Conservation (phyloP, 2,329 filamentous ascomycete genomes). For the Clarireedia homoeocarpa region DNA sequence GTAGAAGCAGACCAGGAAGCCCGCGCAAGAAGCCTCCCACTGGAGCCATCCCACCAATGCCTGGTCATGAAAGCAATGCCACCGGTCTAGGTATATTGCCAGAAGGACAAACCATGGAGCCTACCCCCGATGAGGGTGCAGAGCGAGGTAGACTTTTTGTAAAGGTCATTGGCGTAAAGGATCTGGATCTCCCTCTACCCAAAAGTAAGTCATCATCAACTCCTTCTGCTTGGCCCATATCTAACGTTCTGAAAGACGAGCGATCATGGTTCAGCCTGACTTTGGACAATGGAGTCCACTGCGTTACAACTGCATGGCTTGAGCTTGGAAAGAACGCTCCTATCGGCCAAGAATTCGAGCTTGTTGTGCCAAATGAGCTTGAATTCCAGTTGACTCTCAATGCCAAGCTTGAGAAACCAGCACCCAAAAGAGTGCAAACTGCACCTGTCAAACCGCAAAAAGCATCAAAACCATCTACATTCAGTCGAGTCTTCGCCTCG, state of each 20-base stretch:
- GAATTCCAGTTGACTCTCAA: conserved; percentile 97
- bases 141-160: conserved; percentile 91
- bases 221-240: background rate
- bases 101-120: conserved; percentile 43
- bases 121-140: conserved; percentile 61
- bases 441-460: conserved; percentile 58
- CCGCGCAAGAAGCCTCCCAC: conserved; percentile 31
- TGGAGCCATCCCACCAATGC: conserved; percentile 71
- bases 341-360: conserved; percentile 96
- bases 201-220: conserved; percentile 59
- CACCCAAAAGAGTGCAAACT: conserved; percentile 44
- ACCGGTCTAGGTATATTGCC: conserved; percentile 53
- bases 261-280: conserved; percentile 92
- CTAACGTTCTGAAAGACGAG: conserved; percentile 53
- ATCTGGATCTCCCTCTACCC: conserved; percentile 84
- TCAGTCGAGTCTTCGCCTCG: conserved; percentile 86
- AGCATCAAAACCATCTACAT: conserved; percentile 72
- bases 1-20: conserved; percentile 44
- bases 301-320: conserved; percentile 92
- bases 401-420: conserved; percentile 80
- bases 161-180: conserved; percentile 97
- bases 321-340: conserved; percentile 87
- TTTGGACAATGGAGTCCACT: conserved; percentile 96
- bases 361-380: conserved; percentile 94
- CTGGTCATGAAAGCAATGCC: conserved; percentile 74